A percentile compares a stretch with the other conserved stretches of the same genome.
phyloP scores from a whole-genome alignment of 2,329 filamentous ascomycete genomes.

The Colletotrichum agaves region DNA sequence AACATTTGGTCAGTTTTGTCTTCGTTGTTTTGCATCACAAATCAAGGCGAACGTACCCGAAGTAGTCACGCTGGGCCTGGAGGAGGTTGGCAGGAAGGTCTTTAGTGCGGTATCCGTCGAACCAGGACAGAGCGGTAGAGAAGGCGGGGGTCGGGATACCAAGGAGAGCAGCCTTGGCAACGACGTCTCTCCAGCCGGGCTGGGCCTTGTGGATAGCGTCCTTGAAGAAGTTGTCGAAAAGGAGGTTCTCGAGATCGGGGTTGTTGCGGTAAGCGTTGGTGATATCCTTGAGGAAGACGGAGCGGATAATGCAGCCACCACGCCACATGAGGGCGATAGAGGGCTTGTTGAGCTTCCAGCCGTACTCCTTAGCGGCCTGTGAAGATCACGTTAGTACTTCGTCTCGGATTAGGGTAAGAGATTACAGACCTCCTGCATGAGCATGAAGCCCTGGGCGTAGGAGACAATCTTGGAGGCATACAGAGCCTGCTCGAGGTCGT shows the following conservation, averaged over 20 bases:
- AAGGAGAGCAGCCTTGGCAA: constrained; percentile 90
- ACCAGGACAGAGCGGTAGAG: constrained; percentile 97
- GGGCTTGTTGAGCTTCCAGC: constrained; percentile 99
- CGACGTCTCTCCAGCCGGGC: constrained; percentile 89
- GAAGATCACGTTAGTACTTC: constrained; percentile 41
- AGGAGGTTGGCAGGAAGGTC: constrained; percentile 97
- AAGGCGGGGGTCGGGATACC: constrained; percentile 97
- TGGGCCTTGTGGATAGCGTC: constrained; percentile 98
- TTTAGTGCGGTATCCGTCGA: constrained; percentile 97
- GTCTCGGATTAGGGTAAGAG: not conserved
- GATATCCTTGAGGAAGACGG: constrained; percentile 99
- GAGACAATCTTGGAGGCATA: constrained; percentile 99
- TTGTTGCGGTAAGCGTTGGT: constrained; percentile 95
- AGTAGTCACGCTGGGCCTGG: constrained; percentile 99
- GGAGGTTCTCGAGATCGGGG: constrained; percentile 95
- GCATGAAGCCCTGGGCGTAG: constrained; percentile 99
- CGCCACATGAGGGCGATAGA: constrained; percentile 99
- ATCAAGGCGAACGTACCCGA: constrained; percentile 58
- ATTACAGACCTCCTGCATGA: constrained; percentile 86
- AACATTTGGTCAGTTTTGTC: not conserved
- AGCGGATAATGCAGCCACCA: constrained; percentile 99
- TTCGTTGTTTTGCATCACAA: too few species aligned
- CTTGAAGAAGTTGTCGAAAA: constrained; percentile 99
- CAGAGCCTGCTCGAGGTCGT: constrained; percentile 97
- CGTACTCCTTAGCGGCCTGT: constrained; percentile 93